Evolutionary conservation across 2,329 filamentous ascomycete genomes (phyloP), one percentile per base, ranked within the genome.

Genomic region (Fusarium kyushuense): DNA sequence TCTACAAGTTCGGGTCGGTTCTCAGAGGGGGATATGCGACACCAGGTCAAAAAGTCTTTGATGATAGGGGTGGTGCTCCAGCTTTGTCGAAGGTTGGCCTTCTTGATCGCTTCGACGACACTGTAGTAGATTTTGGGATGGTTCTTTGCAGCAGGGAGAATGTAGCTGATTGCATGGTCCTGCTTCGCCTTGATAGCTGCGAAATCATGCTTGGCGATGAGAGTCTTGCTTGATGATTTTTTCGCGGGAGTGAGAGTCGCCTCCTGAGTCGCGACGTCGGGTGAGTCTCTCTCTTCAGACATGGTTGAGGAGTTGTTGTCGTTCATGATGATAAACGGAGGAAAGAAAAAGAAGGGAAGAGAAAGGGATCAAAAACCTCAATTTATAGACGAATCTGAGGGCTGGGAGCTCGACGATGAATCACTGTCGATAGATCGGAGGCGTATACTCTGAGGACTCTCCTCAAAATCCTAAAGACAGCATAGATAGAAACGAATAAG

Each of bases 381-480:
- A 36, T 64, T 58, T 52, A 47, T 64, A 42, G 27, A 8, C 2
- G 27, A 27, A 27, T 9, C 27, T 38, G 35, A 38, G 35, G 17
- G 14, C 32, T 29, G 17, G 14, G 40, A 13, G 2, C 3, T 10
- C 21, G 19, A 0, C 8, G n/a, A n/a, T 58, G 59, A 64, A 52
- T 64, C 59, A 53, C 8, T 10, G 23, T 2, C 9, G 6, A 21
- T 23, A 12, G 4, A 6, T 6, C 10, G 30, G 3, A 21, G 32
- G 19, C 25, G n/a, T 9, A 6, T 1, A 14, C 10, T 7, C 2
- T 21, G 17, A 55, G 41, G 19, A 27, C 27, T 25, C 21, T n/a
- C 5, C 0, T 25, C 46, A 53, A 41, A 30, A 4, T 2, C 2
- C 5, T 12, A 19, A 33, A 33, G 16, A 27, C 27, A 27, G 27